A percentile compares a stretch with the other conserved stretches of the same genome.
Conservation (phyloP, 1,139 yeast species). For the Magnusiomyces fungicola region DNA sequence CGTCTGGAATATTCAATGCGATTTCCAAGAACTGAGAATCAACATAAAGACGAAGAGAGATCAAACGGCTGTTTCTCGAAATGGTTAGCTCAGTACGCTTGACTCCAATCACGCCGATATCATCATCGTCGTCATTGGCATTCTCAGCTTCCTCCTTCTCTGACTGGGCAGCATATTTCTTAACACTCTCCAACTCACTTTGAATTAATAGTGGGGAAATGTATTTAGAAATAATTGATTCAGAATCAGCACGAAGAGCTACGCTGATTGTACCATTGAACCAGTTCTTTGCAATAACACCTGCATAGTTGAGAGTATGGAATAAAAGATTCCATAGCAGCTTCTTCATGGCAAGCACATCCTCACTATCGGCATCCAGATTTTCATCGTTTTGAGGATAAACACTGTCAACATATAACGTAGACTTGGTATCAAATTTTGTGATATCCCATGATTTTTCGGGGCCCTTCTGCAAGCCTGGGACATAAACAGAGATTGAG, state of each 20-base stretch:
- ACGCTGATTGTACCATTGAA: constrained; percentile 33
- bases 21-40: constrained; percentile 88
- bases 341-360: neutral
- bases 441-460: constrained; percentile 27
- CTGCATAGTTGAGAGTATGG: constrained; percentile 50
- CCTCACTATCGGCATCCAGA: neutral
- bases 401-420: constrained; percentile 22
- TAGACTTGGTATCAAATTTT: constrained; percentile 27
- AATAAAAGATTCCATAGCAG: constrained; percentile 43
- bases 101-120: constrained; percentile 22
- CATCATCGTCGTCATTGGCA: constrained; percentile 21
- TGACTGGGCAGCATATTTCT: constrained; percentile 23
- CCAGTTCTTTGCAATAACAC: constrained; percentile 68
- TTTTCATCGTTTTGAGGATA: constrained; percentile 7
- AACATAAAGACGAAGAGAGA: constrained; percentile 64
- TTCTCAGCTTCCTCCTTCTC: constrained; percentile 31
- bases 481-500: constrained; percentile 19
- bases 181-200: constrained; percentile 51
- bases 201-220: constrained; percentile 61
- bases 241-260: constrained; percentile 48
- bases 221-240: constrained; percentile 50
- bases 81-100: constrained; percentile 60
- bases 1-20: constrained; percentile 59
- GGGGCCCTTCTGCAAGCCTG: constrained; percentile 12
- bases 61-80: constrained; percentile 56